Conservation (phyloP, 306 rosid species). For the Herpetospermum pedunculosum region DNA sequence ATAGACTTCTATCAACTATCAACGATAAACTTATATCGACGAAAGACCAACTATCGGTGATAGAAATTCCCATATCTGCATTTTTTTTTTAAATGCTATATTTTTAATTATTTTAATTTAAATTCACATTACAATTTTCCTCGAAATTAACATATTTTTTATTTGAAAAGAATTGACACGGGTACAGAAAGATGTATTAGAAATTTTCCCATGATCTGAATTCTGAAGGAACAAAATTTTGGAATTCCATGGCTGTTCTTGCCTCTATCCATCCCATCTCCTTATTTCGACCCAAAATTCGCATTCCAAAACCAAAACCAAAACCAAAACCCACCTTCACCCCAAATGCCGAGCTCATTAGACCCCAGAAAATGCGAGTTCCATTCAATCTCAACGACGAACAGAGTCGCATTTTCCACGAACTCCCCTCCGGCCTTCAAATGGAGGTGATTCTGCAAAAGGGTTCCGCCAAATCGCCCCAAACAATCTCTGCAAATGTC, state of each 20-base stretch:
- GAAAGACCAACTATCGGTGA: no score
- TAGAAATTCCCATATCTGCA: no score
- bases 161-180: no score
- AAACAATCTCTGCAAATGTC: background rate
- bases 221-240: background rate
- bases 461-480: constrained; percentile 9
- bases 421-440: constrained; percentile 66
- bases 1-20: no score
- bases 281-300: constrained; percentile 10
- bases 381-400: constrained; percentile 47
- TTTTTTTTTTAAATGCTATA: no score
- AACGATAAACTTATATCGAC: no score
- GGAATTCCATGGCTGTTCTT: constrained; percentile 24
- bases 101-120: no score
- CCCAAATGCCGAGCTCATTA: constrained; percentile 20
- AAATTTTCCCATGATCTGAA: no score
- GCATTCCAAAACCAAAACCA: background rate
- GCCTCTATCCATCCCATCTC: constrained; percentile 16
- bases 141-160: no score
- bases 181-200: no score
- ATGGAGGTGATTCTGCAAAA: constrained; percentile 63
- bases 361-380: constrained; percentile 30
- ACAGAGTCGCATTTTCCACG: constrained; percentile 65
- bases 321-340: constrained; percentile 1
- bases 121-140: no score